These are phyloP conservation scores for Gilbertella persicaria DNA, from an alignment of 371 early-diverging fungal genomes.

Conservation along the genomic window DNA sequence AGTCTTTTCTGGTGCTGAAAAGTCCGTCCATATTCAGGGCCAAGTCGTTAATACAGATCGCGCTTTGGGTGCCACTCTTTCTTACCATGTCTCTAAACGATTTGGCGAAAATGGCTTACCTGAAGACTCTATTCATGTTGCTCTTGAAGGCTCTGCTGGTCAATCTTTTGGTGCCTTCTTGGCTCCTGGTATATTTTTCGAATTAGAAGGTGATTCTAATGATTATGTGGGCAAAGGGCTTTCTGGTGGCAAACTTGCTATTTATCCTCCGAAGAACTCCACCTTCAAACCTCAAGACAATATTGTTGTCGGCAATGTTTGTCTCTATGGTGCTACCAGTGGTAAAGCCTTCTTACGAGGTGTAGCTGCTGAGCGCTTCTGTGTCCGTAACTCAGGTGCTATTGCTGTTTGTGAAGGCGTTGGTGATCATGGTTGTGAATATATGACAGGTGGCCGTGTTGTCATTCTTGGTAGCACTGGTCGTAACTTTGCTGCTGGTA, in stretches of 20 bases:
- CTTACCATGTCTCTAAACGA: slow-evolving; percentile 82
- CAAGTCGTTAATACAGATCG: slow-evolving; percentile 94
- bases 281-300: slow-evolving; percentile 83
- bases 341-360: slow-evolving; percentile 93
- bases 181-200: slow-evolving; percentile 87
- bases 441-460: slow-evolving; percentile 95
- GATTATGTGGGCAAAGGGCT: slow-evolving; percentile 98
- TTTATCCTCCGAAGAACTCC: slow-evolving; percentile 84
- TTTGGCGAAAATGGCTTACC: slow-evolving; percentile 88
- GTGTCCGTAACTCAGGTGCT: slow-evolving; percentile 97
- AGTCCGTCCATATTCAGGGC: slow-evolving; percentile 58
- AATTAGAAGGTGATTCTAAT: slow-evolving; percentile 96
- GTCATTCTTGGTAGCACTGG: slow-evolving; percentile 85
- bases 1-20: slow-evolving; percentile 64
- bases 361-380: slow-evolving; percentile 96
- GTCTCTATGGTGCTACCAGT: slow-evolving; percentile 94
- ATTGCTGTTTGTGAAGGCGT: slow-evolving; percentile 94
- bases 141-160: slow-evolving; percentile 92
- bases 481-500: slow-evolving; percentile 94
- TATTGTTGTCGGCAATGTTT: slow-evolving; percentile 95
- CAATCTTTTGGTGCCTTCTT: slow-evolving; percentile 96
- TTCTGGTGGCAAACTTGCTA: slow-evolving; percentile 86
- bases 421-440: slow-evolving; percentile 98
- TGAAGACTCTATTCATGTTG: slow-evolving; percentile 81
- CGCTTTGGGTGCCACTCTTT: slow-evolving; percentile 88